A percentile compares a stretch with the other conserved stretches of the same genome.
Evolutionary conservation across 2,329 filamentous ascomycete genomes (phyloP).

Genomic region (Camillea tinctor): DNA sequence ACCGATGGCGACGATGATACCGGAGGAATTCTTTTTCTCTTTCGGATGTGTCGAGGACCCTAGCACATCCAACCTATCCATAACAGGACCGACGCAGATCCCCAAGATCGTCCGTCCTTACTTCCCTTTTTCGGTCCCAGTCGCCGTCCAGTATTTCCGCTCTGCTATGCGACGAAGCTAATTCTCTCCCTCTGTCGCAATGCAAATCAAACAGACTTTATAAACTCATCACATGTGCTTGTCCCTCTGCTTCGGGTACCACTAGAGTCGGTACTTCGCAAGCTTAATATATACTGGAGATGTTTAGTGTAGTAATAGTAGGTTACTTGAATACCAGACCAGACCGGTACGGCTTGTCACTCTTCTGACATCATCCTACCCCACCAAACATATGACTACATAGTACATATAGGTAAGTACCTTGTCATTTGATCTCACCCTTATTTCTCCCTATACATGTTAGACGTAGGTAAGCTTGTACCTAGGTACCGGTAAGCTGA

Average conservation of each 20-base stretch:
- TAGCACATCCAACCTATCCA: slow-evolving; percentile 11
- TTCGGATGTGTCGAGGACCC: neutral
- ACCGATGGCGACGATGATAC: neutral
- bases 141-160: slow-evolving; percentile 3
- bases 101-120: slow-evolving; percentile 13
- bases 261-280: neutral
- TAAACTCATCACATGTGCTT: neutral
- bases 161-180: neutral
- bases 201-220: neutral
- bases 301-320: too few relatives aligned
- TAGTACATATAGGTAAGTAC: too few relatives aligned
- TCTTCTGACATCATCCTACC: slow-evolving; percentile 29
- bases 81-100: slow-evolving; percentile 22
- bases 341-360: neutral
- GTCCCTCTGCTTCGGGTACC: neutral
- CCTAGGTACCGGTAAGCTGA: neutral
- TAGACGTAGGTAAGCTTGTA: too few relatives aligned
- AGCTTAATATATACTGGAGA: too few relatives aligned
- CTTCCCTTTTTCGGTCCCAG: slow-evolving; percentile 1
- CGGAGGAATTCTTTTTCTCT: neutral
- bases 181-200: neutral
- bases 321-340: neutral
- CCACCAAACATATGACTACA: slow-evolving; percentile 8
- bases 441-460: neutral
- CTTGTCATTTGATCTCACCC: neutral